Percentiles rank a stretch among this genome's conserved stretches.
These are phyloP conservation scores for Mortierella sp. DNA, from an alignment of 371 early-diverging fungal species.

Conservation along the genomic window DNA sequence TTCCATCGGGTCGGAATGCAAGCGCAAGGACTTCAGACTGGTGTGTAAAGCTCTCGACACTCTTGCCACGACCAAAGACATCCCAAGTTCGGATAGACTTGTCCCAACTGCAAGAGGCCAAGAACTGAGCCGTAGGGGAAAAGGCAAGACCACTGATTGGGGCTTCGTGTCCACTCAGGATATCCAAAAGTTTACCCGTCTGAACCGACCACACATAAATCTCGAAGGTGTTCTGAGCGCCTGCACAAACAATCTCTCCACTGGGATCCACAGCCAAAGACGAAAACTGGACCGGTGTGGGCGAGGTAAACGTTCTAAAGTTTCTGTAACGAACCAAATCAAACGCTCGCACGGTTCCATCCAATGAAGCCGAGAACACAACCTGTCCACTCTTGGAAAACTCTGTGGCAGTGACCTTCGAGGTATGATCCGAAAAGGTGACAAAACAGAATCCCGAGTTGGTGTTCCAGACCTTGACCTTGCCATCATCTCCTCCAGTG, in stretches of 20 bases:
- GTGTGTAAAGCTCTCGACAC: constrained; percentile 83
- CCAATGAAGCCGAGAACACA: constrained; percentile 92
- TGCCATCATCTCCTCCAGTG: constrained; percentile 97
- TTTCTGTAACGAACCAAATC: constrained; percentile 97
- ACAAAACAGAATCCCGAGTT: constrained; percentile 96
- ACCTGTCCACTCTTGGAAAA: constrained; percentile 94
- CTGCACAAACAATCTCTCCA: constrained; percentile 97
- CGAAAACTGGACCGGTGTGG: constrained; percentile 95
- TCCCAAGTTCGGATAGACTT: constrained; percentile 94
- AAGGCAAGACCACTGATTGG: constrained; percentile 90
- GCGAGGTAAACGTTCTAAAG: constrained; percentile 96
- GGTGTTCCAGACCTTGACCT: constrained; percentile 97
- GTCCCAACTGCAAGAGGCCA: constrained; percentile 96
- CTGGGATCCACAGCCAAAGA: constrained; percentile 94
- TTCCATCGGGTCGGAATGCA: constrained; percentile 91
- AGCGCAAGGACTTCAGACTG: constrained; percentile 89
- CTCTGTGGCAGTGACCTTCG: constrained; percentile 84
- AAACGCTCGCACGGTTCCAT: constrained; percentile 98
- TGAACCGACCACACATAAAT: constrained; percentile 98
- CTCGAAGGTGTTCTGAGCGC: constrained; percentile 95
- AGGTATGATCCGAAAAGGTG: constrained; percentile 94
- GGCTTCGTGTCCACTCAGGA: constrained; percentile 93
- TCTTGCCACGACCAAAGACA: constrained; percentile 88
- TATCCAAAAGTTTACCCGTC: constrained; percentile 95
- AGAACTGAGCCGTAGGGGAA: constrained; percentile 78